Percentiles rank a stretch among this genome's conserved stretches.
Evolutionary conservation across 1,284 basidiomycete species (phyloP).

Genomic region (Heterobasidion occidentale): DNA sequence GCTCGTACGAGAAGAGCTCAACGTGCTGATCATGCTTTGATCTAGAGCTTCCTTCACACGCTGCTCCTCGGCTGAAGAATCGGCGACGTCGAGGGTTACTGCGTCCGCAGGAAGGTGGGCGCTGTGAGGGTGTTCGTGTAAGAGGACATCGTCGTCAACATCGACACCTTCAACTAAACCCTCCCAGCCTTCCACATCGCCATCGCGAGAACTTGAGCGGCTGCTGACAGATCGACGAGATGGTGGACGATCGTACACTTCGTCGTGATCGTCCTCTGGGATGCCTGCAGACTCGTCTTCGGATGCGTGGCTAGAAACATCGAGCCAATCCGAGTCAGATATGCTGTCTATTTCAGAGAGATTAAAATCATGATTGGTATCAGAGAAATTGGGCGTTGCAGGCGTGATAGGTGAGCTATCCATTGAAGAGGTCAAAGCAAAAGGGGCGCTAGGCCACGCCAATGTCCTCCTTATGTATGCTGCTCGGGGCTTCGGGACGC

Average conservation of each 20-base stretch:
- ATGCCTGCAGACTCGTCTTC: conserved; percentile 59
- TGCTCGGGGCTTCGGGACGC: conserved; percentile 9
- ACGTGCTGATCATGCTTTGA: conserved; percentile 71
- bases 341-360: conserved; percentile 55
- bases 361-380: conserved; percentile 12
- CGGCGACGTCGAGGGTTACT: conserved; percentile 11
- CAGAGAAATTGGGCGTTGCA: conserved; percentile 1
- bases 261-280: conserved; percentile 52
- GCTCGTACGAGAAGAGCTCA: conserved; percentile 61
- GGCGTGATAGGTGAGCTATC: conserved; percentile 8
- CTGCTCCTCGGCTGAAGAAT: conserved; percentile 42
- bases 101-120: conserved; percentile 19
- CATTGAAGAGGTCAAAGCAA: conserved; percentile 8
- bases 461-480: conserved; percentile 7
- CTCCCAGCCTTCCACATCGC: conserved; percentile 67
- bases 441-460: conserved; percentile 7
- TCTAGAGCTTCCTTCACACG: conserved; percentile 63
- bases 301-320: conserved; percentile 59
- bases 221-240: conserved; percentile 64
- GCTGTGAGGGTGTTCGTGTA: conserved; percentile 14
- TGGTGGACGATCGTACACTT: conserved; percentile 37
- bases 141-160: conserved; percentile 32
- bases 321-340: conserved; percentile 77
- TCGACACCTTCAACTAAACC: conserved; percentile 54
- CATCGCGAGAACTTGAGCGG: conserved; percentile 52